A percentile compares a stretch with the other conserved stretches of the same genome.
Conservation (phyloP, 1,284 basidiomycete genomes). For the Puccinia polysora region DNA sequence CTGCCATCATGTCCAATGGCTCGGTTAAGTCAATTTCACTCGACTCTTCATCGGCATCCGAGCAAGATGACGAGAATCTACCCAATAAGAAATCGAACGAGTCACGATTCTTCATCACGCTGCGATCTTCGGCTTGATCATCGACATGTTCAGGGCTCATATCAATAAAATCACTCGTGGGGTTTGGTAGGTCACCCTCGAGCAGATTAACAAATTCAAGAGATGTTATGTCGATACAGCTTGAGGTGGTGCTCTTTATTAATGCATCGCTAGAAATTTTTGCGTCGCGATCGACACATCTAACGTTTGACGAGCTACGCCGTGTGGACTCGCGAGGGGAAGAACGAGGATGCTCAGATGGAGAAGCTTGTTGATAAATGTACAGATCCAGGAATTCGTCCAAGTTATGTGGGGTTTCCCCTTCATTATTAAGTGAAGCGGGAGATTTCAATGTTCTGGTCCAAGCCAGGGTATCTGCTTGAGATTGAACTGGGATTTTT, state of each 20-base stretch:
- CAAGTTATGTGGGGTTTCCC: background rate
- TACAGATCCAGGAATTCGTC: constrained; percentile 5
- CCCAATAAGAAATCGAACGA: background rate
- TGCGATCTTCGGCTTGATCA: background rate
- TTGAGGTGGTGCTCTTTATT: too few species aligned
- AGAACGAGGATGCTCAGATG: background rate
- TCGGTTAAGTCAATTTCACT: constrained; percentile 39
- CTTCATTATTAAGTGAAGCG: background rate
- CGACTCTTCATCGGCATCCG: background rate
- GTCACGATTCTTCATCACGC: background rate
- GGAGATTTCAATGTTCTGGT: background rate
- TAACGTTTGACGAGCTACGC: background rate
- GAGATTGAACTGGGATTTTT: background rate
- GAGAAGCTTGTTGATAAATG: background rate
- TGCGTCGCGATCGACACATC: too few species aligned
- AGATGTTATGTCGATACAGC: too few species aligned
- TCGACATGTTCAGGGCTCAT: background rate
- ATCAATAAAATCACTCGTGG: background rate
- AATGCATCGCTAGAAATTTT: too few species aligned
- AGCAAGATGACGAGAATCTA: background rate
- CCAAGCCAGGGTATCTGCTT: background rate
- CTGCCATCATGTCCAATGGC: constrained; percentile 21
- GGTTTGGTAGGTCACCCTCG: background rate
- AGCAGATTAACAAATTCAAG: too few species aligned
- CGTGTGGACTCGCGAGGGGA: background rate